Base-by-base conservation (phyloP, 176 grass and related monocot genomes). In the Zea mays region DNA sequence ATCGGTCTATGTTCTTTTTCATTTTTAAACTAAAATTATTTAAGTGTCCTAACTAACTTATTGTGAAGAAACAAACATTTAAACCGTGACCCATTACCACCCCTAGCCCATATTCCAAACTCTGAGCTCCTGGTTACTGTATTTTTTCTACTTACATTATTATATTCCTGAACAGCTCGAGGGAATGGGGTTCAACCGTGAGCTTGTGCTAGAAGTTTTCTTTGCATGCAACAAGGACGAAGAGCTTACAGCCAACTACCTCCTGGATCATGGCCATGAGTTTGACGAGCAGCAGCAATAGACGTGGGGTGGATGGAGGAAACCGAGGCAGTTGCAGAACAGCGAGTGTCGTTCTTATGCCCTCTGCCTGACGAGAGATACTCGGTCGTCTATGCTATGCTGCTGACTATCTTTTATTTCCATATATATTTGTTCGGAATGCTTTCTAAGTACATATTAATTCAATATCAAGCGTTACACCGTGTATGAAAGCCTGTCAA, bases 181-280 rank as follows among this genome's bases (percentile, higher is more conserved):
- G 78, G 92, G 39, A 4, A 98, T 98, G 96, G 96, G 96, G 38
- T 98, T 98, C 82, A 83, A 98, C 36, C 87, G 85, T 56, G 92
- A 86, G 27, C 89, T 98, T 77, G 96, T 95, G 17, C 78, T 98
- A 80, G 89, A 98, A 55, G 96, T 98, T 8, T 98, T 98, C 78
- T 98, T 98, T 87, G 96, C 96, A 8, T 98, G 96, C 80, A 98
- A 98, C 87, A 98, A 94, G 77, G 87, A 98, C 21, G 96, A 98
- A 71, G 96, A 98, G 72, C 82, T 98, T 8, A 90, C 96, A 6
- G 96, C 96, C 65, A 98, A 98, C 81, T 98, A 98, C 76, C 92
- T 98, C 16, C 78, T 98, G 73, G 96, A 98, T 74, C 96, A 98
- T 43, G 83, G 90, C 27, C 89, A 98, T 51, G 96, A 98, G 79